These are phyloP conservation scores for Letharia columbiana DNA, from an alignment of 495 filamentous ascomycete species.

Conservation along the genomic window DNA sequence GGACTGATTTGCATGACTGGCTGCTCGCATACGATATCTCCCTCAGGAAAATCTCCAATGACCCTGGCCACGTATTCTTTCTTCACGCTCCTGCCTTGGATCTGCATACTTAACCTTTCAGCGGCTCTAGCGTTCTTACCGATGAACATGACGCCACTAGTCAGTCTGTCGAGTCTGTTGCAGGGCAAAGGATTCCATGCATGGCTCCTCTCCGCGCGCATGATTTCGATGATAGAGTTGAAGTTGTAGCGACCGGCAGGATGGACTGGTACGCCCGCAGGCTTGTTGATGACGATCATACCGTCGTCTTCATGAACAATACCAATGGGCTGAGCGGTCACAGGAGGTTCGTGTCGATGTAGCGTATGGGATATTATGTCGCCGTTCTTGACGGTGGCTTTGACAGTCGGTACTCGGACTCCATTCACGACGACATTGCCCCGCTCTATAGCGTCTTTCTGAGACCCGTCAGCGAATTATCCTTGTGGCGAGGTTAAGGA, in stretches of 20 bases:
- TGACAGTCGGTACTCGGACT: conserved; percentile 45
- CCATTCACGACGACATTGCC: conserved; percentile 70
- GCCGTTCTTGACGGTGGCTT: conserved; percentile 61
- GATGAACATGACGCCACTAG: conserved; percentile 96
- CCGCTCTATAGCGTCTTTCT: conserved; percentile 69
- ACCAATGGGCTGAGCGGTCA: conserved; percentile 66
- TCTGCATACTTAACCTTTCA: conserved; percentile 61
- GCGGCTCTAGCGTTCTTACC: conserved; percentile 75
- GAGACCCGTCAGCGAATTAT: conserved; percentile 18
- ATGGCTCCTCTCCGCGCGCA: conserved; percentile 66
- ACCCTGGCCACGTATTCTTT: conserved; percentile 95
- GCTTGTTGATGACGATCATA: conserved; percentile 94
- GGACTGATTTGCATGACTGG: conserved; percentile 91
- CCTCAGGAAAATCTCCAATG: conserved; percentile 74
- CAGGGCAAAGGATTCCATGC: conserved; percentile 71
- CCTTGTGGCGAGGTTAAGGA: not conserved
- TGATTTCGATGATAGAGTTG: conserved; percentile 88
- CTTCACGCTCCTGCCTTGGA: conserved; percentile 65
- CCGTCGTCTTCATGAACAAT: conserved; percentile 85
- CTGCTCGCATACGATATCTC: conserved; percentile 75
- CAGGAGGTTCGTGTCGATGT: conserved; percentile 92
- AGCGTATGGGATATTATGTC: conserved; percentile 87
- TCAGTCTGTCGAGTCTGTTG: conserved; percentile 88
- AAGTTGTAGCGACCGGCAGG: conserved; percentile 90
- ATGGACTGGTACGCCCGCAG: conserved; percentile 88